A percentile compares a stretch with the other conserved stretches of the same genome.
phyloP scores from a whole-genome alignment of 768 basidiomycete genomes.

The Neoboletus magnificus region DNA sequence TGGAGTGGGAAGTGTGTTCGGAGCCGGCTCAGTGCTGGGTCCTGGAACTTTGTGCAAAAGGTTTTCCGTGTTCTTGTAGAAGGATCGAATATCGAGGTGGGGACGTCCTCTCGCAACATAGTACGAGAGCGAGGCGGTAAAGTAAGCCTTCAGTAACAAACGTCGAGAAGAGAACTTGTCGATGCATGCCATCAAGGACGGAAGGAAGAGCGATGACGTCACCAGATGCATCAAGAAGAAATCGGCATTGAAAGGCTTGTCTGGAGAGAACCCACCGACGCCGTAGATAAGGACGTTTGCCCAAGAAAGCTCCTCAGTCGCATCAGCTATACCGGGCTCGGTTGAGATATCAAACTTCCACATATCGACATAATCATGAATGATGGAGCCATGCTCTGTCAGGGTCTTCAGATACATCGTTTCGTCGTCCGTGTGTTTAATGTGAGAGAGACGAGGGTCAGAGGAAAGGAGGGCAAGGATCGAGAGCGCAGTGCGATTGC shows the following conservation, averaged over 20 bases:
- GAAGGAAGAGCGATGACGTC: conserved; percentile 62
- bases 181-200: conserved; percentile 43
- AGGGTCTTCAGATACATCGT: conserved; percentile 30
- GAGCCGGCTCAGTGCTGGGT: conserved; percentile 20
- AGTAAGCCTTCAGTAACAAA: conserved; percentile 29
- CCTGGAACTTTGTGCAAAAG: conserved; percentile 35
- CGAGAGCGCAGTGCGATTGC: conserved; percentile 38
- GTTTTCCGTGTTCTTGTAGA: conserved; percentile 28
- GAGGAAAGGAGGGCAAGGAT: conserved; percentile 52
- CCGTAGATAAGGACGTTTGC: conserved; percentile 55
- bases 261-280: conserved; percentile 46
- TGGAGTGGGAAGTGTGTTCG: conserved; percentile 26
- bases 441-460: conserved; percentile 39
- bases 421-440: conserved; percentile 24
- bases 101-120: conserved; percentile 37
- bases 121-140: conserved; percentile 24
- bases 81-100: conserved; percentile 26
- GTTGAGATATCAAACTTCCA: conserved; percentile 44
- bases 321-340: conserved; percentile 40
- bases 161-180: conserved; percentile 23
- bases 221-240: conserved; percentile 72
- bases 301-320: conserved; percentile 65
- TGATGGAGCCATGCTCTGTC: conserved; percentile 33
- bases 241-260: conserved; percentile 57
- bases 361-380: conserved; percentile 41